Percentiles rank a stretch among this genome's conserved stretches.
These are phyloP conservation scores for Gliomastix tumulicola DNA, from an alignment of 2,329 filamentous ascomycete species.

Conservation along the genomic window DNA sequence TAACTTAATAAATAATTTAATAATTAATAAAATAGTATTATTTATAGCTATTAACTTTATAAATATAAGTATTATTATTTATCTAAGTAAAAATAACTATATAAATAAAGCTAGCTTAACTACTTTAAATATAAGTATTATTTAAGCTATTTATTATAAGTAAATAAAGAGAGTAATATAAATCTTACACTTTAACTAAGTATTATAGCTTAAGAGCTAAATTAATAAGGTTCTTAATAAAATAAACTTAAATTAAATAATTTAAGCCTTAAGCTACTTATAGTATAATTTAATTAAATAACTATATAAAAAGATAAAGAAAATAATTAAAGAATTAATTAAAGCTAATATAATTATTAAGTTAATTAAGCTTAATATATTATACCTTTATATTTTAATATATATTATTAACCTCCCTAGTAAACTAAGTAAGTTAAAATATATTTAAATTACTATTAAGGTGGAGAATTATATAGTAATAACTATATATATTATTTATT, in stretches of 20 bases:
- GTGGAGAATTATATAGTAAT: neutral
- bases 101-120: neutral
- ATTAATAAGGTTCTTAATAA: neutral
- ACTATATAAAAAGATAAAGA: neutral
- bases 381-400: neutral
- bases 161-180: neutral
- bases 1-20: neutral
- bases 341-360: neutral
- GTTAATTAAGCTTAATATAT: neutral
- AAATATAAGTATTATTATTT: neutral
- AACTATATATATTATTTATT: neutral
- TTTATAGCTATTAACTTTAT: neutral
- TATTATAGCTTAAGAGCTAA: neutral
- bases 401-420: neutral
- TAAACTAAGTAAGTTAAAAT: neutral
- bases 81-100: neutral
- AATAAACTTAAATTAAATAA: neutral
- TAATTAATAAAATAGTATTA: neutral
- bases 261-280: neutral
- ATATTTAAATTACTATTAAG: neutral
- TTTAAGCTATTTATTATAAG: neutral
- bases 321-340: neutral
- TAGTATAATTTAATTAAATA: slow-evolving; percentile 1
- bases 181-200: neutral
- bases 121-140: neutral